Base-by-base conservation (phyloP, 352 stramenopile species). In the Globisporangium uncinulatum region DNA sequence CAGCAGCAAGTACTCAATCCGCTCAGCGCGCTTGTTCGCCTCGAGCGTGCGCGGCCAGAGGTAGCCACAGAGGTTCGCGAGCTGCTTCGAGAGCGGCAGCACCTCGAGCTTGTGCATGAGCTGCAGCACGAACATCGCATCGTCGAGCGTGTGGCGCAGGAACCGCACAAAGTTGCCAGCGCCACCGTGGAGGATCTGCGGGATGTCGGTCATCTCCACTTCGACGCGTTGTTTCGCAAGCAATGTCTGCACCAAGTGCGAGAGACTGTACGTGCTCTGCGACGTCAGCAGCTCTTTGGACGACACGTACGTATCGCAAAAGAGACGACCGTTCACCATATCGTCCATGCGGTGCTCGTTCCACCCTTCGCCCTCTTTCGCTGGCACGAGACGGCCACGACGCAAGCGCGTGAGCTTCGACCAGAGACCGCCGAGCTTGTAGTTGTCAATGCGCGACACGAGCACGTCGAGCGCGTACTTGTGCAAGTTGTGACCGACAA, bases 1-100 rank as follows among this genome's bases (percentile, higher is more conserved):
- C 14, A 99, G 73, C n/a, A 99, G 71, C 57, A 99, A 71, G 65
- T 99, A 99, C 63, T 99, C 97, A 56, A 99, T 99, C 39, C 97
- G 91, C 66, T 99, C 97, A 6, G 97, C 97, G 41, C 98, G 94
- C 61, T 98, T 98, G 71, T 97, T 95, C 3, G 70, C 94, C 65
- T 98, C 92, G 44, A 99, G 79, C 15, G 97, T 99, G 19, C 92
- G 82, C 6, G 85, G 91, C 97, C 97, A 99, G 17, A 99, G 74
- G 63, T 99, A 99, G 6, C 98, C 98, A 65, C 94, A 98, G 56
- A 99, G 92, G 60, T 97, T 98, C 5, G 97, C 98, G 3, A 99
- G 86, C 63, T 99, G 97, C 69, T 99, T 98, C 3, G 94, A 98
- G 41, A 99, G 76, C 10, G 98, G 97, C 21, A 99, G 61, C 34